A percentile compares a stretch with the other conserved stretches of the same genome.
phyloP scores from a whole-genome alignment of 495 filamentous ascomycete species.

The Tetracladium marchalianum region DNA sequence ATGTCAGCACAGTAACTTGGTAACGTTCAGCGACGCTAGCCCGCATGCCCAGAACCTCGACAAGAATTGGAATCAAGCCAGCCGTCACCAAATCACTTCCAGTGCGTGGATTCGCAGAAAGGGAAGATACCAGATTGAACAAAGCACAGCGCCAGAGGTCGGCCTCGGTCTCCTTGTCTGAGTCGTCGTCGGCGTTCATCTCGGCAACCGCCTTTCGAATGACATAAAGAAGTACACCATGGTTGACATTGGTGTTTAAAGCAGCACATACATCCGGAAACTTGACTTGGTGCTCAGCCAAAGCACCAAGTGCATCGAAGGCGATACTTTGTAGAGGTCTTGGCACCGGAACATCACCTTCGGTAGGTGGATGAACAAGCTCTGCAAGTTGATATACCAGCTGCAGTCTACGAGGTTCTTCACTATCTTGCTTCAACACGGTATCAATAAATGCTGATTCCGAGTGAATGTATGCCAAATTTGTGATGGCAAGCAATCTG shows the following conservation, averaged over 20 bases:
- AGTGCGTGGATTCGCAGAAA: slow-evolving; percentile 60
- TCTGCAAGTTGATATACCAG: slow-evolving; percentile 87
- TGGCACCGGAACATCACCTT: slow-evolving; percentile 56
- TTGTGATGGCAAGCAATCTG: slow-evolving; percentile 79
- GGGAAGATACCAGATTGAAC: slow-evolving; percentile 67
- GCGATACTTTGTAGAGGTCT: slow-evolving; percentile 74
- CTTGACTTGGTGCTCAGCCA: slow-evolving; percentile 68
- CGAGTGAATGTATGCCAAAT: slow-evolving; percentile 78
- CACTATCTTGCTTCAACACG: slow-evolving; percentile 75
- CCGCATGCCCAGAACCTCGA: slow-evolving; percentile 79
- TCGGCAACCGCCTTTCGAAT: slow-evolving; percentile 82
- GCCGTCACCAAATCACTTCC: slow-evolving; percentile 71
- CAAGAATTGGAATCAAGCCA: slow-evolving; percentile 77
- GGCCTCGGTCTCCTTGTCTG: slow-evolving; percentile 46
- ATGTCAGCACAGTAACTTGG: slow-evolving; percentile 68
- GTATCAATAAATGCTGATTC: slow-evolving; percentile 75
- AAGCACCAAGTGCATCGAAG: slow-evolving; percentile 66
- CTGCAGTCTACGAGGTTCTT: slow-evolving; percentile 84
- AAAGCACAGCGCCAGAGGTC: slow-evolving; percentile 87
- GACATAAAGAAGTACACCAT: slow-evolving; percentile 91
- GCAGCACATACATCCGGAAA: slow-evolving; percentile 74
- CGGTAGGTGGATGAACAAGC: slow-evolving; percentile 66
- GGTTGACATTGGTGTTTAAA: slow-evolving; percentile 86
- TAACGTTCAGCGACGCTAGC: slow-evolving; percentile 74
- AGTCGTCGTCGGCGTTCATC: slow-evolving; percentile 49